Evolutionary conservation across 148 eudicot species (phyloP), one percentile per base, ranked within the genome.

Genomic region (Amaranthus hypochondriacus): DNA sequence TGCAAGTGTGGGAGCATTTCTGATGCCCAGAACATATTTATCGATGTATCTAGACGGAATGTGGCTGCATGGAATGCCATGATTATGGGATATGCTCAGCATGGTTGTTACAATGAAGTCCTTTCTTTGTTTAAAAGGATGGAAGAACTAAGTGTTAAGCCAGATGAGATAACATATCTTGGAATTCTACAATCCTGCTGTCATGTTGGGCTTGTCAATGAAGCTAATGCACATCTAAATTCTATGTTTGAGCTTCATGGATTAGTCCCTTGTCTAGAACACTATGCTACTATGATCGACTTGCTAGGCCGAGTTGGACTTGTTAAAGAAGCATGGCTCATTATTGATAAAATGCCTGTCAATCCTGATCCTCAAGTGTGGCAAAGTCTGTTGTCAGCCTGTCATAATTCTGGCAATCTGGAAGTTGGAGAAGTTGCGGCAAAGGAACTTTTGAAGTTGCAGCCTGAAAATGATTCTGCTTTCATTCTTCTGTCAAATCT

Each of bases 41-140:
- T 62, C 52, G 72, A 73, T 79, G 55, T 71, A 55, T 76, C 69
- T 66, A 75, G 62, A 65, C 73, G 59, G 64, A 86, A 84, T 73
- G 70, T 88, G 85, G 89, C 86, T 73, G 86, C 89, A 52, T 84
- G 85, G 79, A 88, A 88, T 75, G 87, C 89, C 56, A 85, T 88
- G 87, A 76, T 88, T 48, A 81, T 77, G 83, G 89, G 87, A 77
- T 88, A 78, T 81, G 84, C 91, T 75, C 91, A 86, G 71, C 77
- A 78, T 21, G 87, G 87, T 57, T 65, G 78, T 78, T 73, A 76
- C 70, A 28, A 72, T 39, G 80, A 84, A 74, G 89, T 81, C 60
- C 73, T 82, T 48, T 48, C 69, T 42, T 15, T 88, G 13, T 82
- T 82, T 50, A 44, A 59, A 3, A 68, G 75, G 57, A 84, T 88